phyloP scores from a whole-genome alignment of 768 basidiomycete species.

The Lentinula sp. region DNA sequence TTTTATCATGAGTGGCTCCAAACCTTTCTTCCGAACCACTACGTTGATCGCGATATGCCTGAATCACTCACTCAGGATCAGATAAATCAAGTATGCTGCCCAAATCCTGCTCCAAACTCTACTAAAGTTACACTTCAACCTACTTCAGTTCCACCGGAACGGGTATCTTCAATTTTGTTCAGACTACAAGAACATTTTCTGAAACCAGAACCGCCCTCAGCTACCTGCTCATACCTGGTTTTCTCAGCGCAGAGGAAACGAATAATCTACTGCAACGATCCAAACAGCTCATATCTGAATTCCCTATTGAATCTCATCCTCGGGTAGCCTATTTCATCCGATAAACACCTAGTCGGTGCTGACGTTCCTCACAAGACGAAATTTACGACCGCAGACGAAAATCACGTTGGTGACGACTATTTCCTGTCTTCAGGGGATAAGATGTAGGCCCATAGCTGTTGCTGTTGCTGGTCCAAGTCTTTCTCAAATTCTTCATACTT shows the following conservation, averaged over 20 bases:
- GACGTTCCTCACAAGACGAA: conserved; percentile 52
- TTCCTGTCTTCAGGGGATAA: conserved; percentile 91
- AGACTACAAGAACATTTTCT: no score
- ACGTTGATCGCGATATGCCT: conserved; percentile 16
- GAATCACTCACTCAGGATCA: conserved; percentile 52
- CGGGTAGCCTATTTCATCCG: conserved; percentile 38
- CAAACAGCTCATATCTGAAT: conserved; percentile 70
- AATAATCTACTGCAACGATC: conserved; percentile 61
- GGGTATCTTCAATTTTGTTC: conserved; percentile 34
- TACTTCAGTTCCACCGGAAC: conserved; percentile 45
- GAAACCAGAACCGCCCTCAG: conserved; percentile 27
- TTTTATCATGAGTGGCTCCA: no score
- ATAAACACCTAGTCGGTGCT: not conserved
- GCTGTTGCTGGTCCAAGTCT: not conserved
- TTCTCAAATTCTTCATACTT: not conserved
- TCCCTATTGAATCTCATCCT: conserved; percentile 75
- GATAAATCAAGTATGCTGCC: conserved; percentile 43
- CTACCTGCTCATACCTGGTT: conserved; percentile 73
- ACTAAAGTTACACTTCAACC: not conserved
- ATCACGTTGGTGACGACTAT: conserved; percentile 88
- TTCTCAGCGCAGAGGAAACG: conserved; percentile 57
- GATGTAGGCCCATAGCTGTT: conserved; percentile 37
- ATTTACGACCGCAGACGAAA: conserved; percentile 76
- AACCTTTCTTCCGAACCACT: no score
- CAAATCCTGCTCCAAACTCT: not conserved